Evolutionary conservation across 1,284 basidiomycete species (phyloP).

Genomic region (Wolfiporia cocos): DNA sequence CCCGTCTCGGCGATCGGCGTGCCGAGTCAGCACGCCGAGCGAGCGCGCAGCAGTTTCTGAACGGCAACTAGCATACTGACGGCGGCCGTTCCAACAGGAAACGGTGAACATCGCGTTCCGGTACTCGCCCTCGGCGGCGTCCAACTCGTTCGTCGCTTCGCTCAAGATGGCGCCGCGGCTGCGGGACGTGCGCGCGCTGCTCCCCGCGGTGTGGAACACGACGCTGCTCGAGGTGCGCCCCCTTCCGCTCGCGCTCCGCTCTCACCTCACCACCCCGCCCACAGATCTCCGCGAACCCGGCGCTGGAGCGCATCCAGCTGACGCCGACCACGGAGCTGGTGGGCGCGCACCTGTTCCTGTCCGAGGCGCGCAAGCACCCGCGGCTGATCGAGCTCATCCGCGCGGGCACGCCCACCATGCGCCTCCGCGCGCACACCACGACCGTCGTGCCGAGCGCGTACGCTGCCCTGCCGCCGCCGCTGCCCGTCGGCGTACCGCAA

Average conservation of each 20-base stretch:
- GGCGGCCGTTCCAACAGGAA: slow-evolving; percentile 27
- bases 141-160: slow-evolving; percentile 18
- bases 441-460: no score
- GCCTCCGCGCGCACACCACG: slow-evolving; percentile 5
- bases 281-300: slow-evolving; percentile 23
- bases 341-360: slow-evolving; percentile 24
- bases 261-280: neutral
- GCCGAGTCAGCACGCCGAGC: no score
- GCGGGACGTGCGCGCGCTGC: slow-evolving; percentile 19
- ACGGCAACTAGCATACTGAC: slow-evolving; percentile 1
- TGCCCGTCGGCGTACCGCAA: neutral
- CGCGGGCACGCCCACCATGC: slow-evolving; percentile 16
- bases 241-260: neutral
- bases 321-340: slow-evolving; percentile 18
- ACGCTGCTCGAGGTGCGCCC: slow-evolving; percentile 21
- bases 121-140: slow-evolving; percentile 27
- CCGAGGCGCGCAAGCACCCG: slow-evolving; percentile 22
- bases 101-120: slow-evolving; percentile 41
- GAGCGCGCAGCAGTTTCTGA: no score
- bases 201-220: slow-evolving; percentile 25
- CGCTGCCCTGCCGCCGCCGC: neutral
- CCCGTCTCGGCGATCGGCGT: slow-evolving; percentile 13
- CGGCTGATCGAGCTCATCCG: slow-evolving; percentile 24
- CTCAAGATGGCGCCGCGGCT: slow-evolving; percentile 21
- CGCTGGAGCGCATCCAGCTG: slow-evolving; percentile 21